Base-by-base conservation (phyloP, 257 asterid species). In the Primulina huaijiensis region DNA sequence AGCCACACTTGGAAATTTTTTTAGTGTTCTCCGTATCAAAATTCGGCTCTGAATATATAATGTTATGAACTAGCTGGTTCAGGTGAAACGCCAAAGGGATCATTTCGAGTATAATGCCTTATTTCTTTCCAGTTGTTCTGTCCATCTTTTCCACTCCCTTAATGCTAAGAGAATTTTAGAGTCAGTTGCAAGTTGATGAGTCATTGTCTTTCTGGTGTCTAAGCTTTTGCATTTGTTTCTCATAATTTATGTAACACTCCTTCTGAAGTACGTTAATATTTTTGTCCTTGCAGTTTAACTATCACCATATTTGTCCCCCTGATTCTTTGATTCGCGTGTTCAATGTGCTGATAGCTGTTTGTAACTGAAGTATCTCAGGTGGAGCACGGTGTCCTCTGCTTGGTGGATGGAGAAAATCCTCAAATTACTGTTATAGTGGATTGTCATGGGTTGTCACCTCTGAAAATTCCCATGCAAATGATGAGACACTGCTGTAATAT, bases 281-380 rank as follows among this genome's bases (percentile, higher is more conserved):
- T 6, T 43, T 25, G 46, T 73, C 68, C 72, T 38, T 3, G 46
- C 31, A n/a, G 46, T 29, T 30, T 50, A 71, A 29, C 7, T 17
- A 68, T 11, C 69, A 34, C 68, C 31, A 52, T 27, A 23, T 37
- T n/a, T 43, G 33, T 17, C 12, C 53, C 3, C 6, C 64, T 65
- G 62, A n/a, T 11, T 33, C 38, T 38, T 64, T 62, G 33, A 61
- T 40, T 11, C 20, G 20, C 23, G 20, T 76, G 65, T 69, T 60
- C 38, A 62, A 43, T 16, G 30, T 50, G 75, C 74, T 75, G 25
- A 78, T 35, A 58, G 50, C 72, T 72, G 56, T 65, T 79, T 75
- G 69, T 73, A 62, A 71, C 70, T 90, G 92, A 70, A 94, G 99
- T 94, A 53, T 94, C 99, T 74, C 99, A 94, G 92, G 93, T 94